Conservation (phyloP, 768 basidiomycete genomes). For the Hericium alpestre region DNA sequence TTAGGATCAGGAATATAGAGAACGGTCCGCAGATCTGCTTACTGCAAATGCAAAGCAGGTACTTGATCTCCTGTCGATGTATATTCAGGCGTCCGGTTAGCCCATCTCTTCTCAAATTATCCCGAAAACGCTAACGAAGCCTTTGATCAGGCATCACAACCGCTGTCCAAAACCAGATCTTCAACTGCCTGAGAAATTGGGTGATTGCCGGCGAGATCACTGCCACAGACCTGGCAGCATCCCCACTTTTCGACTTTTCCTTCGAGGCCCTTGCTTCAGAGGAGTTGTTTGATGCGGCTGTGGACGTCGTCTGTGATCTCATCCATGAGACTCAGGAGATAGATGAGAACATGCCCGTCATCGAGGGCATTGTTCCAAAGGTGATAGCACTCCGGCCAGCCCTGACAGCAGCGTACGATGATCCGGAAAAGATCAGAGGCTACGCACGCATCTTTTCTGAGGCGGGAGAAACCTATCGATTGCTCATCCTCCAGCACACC, state of each 20-base stretch:
- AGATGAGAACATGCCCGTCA: constrained; percentile 84
- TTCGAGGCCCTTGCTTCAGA: constrained; percentile 81
- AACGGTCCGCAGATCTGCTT: constrained; percentile 50
- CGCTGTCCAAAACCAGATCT: constrained; percentile 69
- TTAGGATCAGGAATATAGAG: constrained; percentile 69
- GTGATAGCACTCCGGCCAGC: constrained; percentile 63
- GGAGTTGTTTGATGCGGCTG: constrained; percentile 85
- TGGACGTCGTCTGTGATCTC: constrained; percentile 85
- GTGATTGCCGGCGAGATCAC: constrained; percentile 76
- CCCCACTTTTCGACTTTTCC: constrained; percentile 69
- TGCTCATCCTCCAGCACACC: constrained; percentile 78
- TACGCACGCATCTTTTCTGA: constrained; percentile 91
- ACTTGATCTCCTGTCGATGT: constrained; percentile 73
- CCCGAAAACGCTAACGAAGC: neutral
- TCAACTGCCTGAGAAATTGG: constrained; percentile 83
- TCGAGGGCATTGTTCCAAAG: constrained; percentile 80
- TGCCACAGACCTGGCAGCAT: constrained; percentile 50
- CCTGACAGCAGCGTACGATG: constrained; percentile 53
- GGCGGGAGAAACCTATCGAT: constrained; percentile 92
- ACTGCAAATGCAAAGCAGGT: constrained; percentile 62
- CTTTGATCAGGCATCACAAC: constrained; percentile 60
- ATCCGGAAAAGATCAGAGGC: constrained; percentile 82
- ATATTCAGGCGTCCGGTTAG: constrained; percentile 80
- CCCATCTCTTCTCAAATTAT: neutral
- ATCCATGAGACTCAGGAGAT: constrained; percentile 98